Evolutionary conservation across 148 eudicot genomes (phyloP).

Genomic region (Chenopodium suecicum): DNA sequence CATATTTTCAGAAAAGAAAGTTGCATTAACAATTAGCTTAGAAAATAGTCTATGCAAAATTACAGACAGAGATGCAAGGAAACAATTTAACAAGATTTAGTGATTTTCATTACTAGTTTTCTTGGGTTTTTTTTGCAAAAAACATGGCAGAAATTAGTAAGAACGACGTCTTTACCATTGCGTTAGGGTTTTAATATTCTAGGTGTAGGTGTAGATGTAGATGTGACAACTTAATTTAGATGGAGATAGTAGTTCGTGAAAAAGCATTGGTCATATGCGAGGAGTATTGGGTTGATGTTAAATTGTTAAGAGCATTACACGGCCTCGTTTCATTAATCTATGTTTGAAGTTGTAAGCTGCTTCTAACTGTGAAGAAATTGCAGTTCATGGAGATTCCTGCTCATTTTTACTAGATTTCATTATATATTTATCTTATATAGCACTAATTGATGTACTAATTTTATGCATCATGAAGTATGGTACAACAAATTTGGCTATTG

Average conservation of each 20-base stretch:
- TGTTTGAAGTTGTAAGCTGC: not conserved
- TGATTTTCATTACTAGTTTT: no score
- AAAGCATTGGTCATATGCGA: not conserved
- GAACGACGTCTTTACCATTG: no score
- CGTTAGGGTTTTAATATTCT: no score
- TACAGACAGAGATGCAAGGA: no score
- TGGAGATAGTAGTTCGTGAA: not conserved
- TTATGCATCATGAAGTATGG: slow-evolving; percentile 61
- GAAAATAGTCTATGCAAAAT: not conserved
- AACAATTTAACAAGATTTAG: no score
- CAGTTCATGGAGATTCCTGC: not conserved
- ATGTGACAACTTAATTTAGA: no score
- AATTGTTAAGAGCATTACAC: not conserved
- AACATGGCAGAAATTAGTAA: no score
- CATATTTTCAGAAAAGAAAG: not conserved
- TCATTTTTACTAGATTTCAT: not conserved
- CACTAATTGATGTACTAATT: slow-evolving; percentile 3
- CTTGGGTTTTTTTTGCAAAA: no score
- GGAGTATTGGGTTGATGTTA: not conserved
- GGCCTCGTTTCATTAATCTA: not conserved
- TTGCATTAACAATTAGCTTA: not conserved
- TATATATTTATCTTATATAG: not conserved
- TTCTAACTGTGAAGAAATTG: not conserved
- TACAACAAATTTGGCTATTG: slow-evolving; percentile 68
- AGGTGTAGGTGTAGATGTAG: no score